Base-by-base conservation (phyloP, 1,139 yeast species). In the Saccharomycopsis crataegensis region DNA sequence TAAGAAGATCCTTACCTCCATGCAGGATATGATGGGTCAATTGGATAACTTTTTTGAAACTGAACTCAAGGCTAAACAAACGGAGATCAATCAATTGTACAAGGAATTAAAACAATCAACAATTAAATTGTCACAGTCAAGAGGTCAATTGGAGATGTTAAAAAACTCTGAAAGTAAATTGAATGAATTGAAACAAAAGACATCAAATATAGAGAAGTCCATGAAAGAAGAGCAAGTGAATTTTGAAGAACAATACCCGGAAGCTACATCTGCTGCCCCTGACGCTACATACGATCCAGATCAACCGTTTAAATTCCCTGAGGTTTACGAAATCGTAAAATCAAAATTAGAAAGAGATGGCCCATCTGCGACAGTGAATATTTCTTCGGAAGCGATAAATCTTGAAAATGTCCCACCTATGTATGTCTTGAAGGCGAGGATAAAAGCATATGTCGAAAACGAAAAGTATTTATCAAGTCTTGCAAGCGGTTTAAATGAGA, bases 231-330 rank as follows among this genome's bases (percentile, higher is more conserved):
- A 82, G 58, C 84, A 80, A 59, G 67, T 65, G 31, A 68, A 69
- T 54, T 83, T 82, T 44, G 47, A 42, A 14, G 31, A 48, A 8
- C 49, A 53, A 31, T 40, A 48, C 28, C 57, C 57, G 8, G 43
- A 52, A 49, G 41, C 55, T 59, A 33, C 46, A 12, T 43, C 36
- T 33, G 49, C 42, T 22, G 40, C 17, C 12, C 43, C 46, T 55
- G 72, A 71, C 58, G 74, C 74, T 53, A 80, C 79, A 55, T 84
- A 82, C 64, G 93, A 87, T 66, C 91, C 95, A 1, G 96, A 88
- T 67, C 90, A 85, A 62, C 96, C 96, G 22, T 91, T 87, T 67
- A 74, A 86, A 49, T 79, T 86, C 32, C 73, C 76, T 60, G 72
- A 77, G 6, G 72, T 85, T 8, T 82, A 78, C 62, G 76, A 80